These are phyloP conservation scores for Colletotrichum tropicale DNA, from an alignment of 2,329 filamentous ascomycete genomes.

Conservation along the genomic window DNA sequence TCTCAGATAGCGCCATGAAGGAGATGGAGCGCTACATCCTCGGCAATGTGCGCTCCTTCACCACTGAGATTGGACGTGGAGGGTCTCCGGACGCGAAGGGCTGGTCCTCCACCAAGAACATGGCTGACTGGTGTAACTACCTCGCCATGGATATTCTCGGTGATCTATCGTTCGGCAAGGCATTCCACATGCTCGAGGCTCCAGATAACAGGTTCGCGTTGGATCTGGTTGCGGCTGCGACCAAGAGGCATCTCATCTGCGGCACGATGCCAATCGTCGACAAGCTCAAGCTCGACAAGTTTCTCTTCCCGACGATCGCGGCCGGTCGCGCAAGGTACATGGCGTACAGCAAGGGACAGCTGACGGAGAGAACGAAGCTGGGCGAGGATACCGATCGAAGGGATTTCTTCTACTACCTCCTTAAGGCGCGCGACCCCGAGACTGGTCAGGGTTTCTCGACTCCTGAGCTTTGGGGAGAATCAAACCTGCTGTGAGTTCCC, in stretches of 20 bases:
- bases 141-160: conserved; percentile 68
- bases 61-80: conserved; percentile 55
- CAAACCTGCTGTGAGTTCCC: conserved; percentile 63
- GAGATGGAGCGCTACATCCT: conserved; percentile 73
- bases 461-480: conserved; percentile 73
- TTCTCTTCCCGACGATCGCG: conserved; percentile 71
- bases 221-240: conserved; percentile 69
- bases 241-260: conserved; percentile 73
- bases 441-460: conserved; percentile 70
- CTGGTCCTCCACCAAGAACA: conserved; percentile 64
- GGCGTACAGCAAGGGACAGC: conserved; percentile 71
- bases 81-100: conserved; percentile 50
- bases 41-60: conserved; percentile 70
- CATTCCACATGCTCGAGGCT: conserved; percentile 65
- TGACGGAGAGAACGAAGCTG: conserved; percentile 68
- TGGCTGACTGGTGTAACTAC: conserved; percentile 68
- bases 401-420: conserved; percentile 78
- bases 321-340: conserved; percentile 72
- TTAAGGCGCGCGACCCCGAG: conserved; percentile 74
- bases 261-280: conserved; percentile 74
- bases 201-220: conserved; percentile 70
- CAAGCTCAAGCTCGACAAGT: conserved; percentile 68
- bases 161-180: conserved; percentile 65
- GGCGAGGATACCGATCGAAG: conserved; percentile 70
- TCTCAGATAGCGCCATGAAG: conserved; percentile 69